phyloP scores from a whole-genome alignment of 2,329 filamentous ascomycete species.

The Fusarium nelsonii region DNA sequence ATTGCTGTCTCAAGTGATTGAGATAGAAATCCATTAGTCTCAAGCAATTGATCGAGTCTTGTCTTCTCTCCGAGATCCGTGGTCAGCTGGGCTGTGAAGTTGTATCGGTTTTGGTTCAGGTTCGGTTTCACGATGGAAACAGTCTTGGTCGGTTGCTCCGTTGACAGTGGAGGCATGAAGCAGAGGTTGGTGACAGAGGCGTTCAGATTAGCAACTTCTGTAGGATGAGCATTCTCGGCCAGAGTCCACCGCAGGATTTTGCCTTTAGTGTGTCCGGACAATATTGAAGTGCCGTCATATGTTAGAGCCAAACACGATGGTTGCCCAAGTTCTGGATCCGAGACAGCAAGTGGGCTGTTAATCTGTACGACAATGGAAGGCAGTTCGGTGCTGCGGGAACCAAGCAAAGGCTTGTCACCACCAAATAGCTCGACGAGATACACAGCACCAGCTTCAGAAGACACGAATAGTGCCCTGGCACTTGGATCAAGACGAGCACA shows the following conservation, averaged over 20 bases:
- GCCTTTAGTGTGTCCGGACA: slow-evolving; percentile 86
- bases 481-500: slow-evolving; percentile 84
- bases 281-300: slow-evolving; percentile 83
- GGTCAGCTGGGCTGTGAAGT: slow-evolving; percentile 73
- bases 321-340: slow-evolving; percentile 72
- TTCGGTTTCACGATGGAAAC: slow-evolving; percentile 84
- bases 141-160: slow-evolving; percentile 59
- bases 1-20: slow-evolving; percentile 64
- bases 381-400: slow-evolving; percentile 63
- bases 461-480: slow-evolving; percentile 83
- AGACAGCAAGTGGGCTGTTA: slow-evolving; percentile 65
- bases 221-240: slow-evolving; percentile 74
- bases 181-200: slow-evolving; percentile 84
- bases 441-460: slow-evolving; percentile 83
- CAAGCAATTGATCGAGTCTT: slow-evolving; percentile 60
- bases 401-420: slow-evolving; percentile 67
- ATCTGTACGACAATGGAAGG: slow-evolving; percentile 69
- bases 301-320: slow-evolving; percentile 77
- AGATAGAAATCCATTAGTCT: slow-evolving; percentile 60
- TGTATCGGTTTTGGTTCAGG: slow-evolving; percentile 73
- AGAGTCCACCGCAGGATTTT: slow-evolving; percentile 86
- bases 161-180: slow-evolving; percentile 74
- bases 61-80: slow-evolving; percentile 56
- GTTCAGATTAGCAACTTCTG: slow-evolving; percentile 78
- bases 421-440: slow-evolving; percentile 81